Evolutionary conservation across 257 asterid species (phyloP), one percentile per base, ranked within the genome.

Genomic region (Ophiorrhiza pumila): DNA sequence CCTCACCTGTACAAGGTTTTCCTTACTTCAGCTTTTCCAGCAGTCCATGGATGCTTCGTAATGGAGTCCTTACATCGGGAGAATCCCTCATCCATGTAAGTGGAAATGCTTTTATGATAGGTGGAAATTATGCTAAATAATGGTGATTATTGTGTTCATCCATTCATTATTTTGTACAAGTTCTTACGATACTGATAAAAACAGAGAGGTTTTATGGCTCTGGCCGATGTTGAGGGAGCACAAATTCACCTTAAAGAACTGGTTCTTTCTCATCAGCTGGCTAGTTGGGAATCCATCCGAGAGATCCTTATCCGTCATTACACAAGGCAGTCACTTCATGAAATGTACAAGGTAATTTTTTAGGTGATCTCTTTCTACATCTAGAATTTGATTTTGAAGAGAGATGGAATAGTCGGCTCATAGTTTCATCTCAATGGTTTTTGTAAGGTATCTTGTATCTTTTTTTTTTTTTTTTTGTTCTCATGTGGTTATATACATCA

Each of bases 211-310:
- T 92, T 94, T 71, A 90, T 91, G 96, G 97, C 99, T 69, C 93
- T 94, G 80, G 99, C 99, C 68, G 97, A 94, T 82, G 95, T 94
- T 12, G 99, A 94, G 89, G 97, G 99, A 67, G 99, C 97, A 49
- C 85, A 94, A 80, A 90, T 94, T 72, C 87, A 90, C 80, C 91
- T 94, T 84, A 94, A 84, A 71, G 95, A 86, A 73, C 79, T 94
- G 46, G 77, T 84, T 77, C 89, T 90, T 81, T 87, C 97, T 29
- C 97, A 94, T 80, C 97, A 94, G 81, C 86, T 94, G 74, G 96
- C 97, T 78, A 91, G 99, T 88, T 91, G 92, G 97, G 97, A 87
- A 76, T 91, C 99, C 80, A 76, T 91, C 76, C 90, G 86, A 81
- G 97, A 90, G 83, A 94, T 94, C 79, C 86, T 94, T 69, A 83